These are phyloP conservation scores for Populus simonii DNA, from an alignment of 345 rosid species.

Conservation along the genomic window DNA sequence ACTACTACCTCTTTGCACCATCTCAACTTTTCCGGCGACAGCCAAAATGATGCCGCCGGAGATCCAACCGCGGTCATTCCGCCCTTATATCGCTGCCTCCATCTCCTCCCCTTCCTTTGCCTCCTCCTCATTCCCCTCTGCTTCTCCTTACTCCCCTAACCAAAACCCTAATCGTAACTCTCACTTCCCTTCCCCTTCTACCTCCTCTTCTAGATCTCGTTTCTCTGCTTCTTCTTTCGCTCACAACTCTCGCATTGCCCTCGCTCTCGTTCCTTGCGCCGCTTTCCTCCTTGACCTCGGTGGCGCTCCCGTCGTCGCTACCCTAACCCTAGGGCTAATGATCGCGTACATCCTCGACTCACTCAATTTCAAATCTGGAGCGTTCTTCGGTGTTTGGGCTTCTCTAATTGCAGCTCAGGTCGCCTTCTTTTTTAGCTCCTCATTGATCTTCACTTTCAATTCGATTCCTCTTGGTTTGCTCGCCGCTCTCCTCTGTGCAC, in stretches of 20 bases:
- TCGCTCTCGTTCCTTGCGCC: conserved; percentile 78
- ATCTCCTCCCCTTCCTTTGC: conserved; percentile 40
- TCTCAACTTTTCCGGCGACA: background rate
- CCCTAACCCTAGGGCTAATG: conserved; percentile 81
- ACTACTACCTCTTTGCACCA: too few relatives aligned
- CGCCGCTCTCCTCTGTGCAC: conserved; percentile 71
- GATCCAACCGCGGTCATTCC: conserved; percentile 81
- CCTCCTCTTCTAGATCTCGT: conserved; percentile 41
- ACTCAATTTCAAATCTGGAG: conserved; percentile 69
- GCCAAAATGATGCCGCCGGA: conserved; percentile 90
- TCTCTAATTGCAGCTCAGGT: conserved; percentile 83
- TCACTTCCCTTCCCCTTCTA: conserved; percentile 31
- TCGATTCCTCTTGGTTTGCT: conserved; percentile 61
- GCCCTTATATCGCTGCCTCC: conserved; percentile 55
- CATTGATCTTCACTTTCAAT: conserved; percentile 55
- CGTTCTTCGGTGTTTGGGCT: conserved; percentile 86
- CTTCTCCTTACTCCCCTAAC: conserved; percentile 43
- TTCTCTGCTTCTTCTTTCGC: conserved; percentile 78
- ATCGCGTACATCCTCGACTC: conserved; percentile 91
- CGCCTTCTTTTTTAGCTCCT: conserved; percentile 84
- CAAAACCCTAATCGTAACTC: conserved; percentile 40
- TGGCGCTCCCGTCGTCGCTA: conserved; percentile 73
- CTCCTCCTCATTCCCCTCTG: conserved; percentile 35
- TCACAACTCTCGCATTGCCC: conserved; percentile 70
- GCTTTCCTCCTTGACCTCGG: conserved; percentile 96